phyloP scores from a whole-genome alignment of 140 eudicot species.

The Stevia rebaudiana region DNA sequence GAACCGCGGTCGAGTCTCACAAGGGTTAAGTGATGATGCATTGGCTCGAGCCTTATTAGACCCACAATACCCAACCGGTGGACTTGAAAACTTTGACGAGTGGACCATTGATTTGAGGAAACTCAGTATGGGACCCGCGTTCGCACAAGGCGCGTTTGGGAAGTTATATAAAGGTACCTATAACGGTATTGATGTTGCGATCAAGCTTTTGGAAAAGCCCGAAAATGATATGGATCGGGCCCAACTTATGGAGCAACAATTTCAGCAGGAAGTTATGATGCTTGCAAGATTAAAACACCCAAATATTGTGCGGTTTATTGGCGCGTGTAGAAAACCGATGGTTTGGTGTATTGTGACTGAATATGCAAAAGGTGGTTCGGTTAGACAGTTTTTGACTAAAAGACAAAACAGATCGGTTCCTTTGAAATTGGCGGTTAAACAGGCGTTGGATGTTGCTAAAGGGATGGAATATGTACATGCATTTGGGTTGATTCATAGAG shows the following conservation, averaged over 20 bases:
- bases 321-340: slow-evolving; percentile 92
- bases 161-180: slow-evolving; percentile 81
- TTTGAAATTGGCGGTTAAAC: slow-evolving; percentile 84
- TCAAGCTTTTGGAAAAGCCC: slow-evolving; percentile 86
- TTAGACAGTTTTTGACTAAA: slow-evolving; percentile 73
- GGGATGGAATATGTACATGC: slow-evolving; percentile 97
- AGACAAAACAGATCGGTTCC: slow-evolving; percentile 78
- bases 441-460: slow-evolving; percentile 92
- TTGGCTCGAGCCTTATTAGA: slow-evolving; percentile 81
- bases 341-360: slow-evolving; percentile 95
- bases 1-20: slow-evolving; percentile 64
- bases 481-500: slow-evolving; percentile 79
- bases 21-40: slow-evolving; percentile 76
- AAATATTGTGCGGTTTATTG: slow-evolving; percentile 83
- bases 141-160: slow-evolving; percentile 96
- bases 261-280: slow-evolving; percentile 95
- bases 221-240: slow-evolving; percentile 80
- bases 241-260: slow-evolving; percentile 86
- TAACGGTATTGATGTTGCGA: slow-evolving; percentile 86
- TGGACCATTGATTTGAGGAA: slow-evolving; percentile 89
- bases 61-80: slow-evolving; percentile 59
- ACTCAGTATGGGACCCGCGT: slow-evolving; percentile 87
- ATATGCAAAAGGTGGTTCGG: slow-evolving; percentile 95
- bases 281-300: slow-evolving; percentile 79
- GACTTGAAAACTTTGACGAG: slow-evolving; percentile 74